These are phyloP conservation scores for Amylocystis lapponica DNA, from an alignment of 768 basidiomycete species.

Conservation along the genomic window DNA sequence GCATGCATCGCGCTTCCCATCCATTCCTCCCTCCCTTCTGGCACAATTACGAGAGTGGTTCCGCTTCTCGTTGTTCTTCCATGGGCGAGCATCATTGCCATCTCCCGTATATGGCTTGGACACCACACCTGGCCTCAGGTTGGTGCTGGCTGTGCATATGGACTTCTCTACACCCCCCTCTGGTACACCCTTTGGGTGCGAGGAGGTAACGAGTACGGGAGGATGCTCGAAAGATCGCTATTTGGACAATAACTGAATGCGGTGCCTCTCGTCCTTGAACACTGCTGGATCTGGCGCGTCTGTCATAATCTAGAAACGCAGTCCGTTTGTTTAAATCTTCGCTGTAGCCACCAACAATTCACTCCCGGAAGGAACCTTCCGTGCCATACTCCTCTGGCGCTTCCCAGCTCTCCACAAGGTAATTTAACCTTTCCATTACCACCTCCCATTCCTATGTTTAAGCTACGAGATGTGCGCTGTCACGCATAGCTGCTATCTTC, in stretches of 20 bases:
- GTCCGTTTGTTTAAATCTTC: neutral
- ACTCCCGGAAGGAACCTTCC: constrained; percentile 1
- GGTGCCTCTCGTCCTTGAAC: neutral
- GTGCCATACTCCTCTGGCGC: too few relatives aligned
- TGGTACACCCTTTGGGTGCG: constrained; percentile 58
- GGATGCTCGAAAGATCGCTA: constrained; percentile 9
- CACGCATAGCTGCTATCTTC: constrained; percentile 36
- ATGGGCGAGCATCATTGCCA: constrained; percentile 47
- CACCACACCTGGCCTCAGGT: constrained; percentile 75
- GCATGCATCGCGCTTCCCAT: constrained; percentile 53
- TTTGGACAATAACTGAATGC: neutral
- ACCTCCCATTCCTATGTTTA: constrained; percentile 44
- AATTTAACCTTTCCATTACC: constrained; percentile 44
- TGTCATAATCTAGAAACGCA: neutral
- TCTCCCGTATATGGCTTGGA: constrained; percentile 70
- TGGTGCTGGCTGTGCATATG: constrained; percentile 50
- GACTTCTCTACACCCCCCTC: constrained; percentile 42
- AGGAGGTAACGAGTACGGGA: constrained; percentile 26
- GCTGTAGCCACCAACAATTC: neutral
- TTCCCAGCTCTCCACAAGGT: constrained; percentile 5
- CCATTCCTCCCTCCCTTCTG: constrained; percentile 45
- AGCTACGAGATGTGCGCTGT: constrained; percentile 50
- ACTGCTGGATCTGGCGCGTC: neutral
- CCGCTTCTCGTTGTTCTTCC: constrained; percentile 45
- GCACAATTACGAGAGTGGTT: constrained; percentile 33